Evolutionary conservation across 2,329 filamentous ascomycete species (phyloP).

Genomic region (Colletotrichum navitas): DNA sequence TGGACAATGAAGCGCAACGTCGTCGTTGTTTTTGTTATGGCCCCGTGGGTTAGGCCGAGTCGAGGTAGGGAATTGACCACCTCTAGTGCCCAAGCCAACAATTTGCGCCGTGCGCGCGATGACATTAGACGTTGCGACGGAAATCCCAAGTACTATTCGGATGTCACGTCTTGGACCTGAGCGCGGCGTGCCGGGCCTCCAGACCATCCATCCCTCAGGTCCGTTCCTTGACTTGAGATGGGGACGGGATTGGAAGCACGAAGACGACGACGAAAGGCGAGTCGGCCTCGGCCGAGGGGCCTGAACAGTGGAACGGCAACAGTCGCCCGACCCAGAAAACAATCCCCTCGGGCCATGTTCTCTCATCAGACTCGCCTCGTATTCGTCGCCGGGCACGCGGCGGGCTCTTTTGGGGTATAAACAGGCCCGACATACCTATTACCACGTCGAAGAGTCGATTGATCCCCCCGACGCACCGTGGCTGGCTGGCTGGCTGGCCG

Average conservation of each 20-base stretch:
- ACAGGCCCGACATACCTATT: slow-evolving; percentile 1
- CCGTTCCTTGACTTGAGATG: slow-evolving; percentile 14
- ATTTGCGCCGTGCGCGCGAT: slow-evolving; percentile 34
- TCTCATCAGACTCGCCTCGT: slow-evolving; percentile 23
- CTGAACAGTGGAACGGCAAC: slow-evolving; percentile 10
- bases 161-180: slow-evolving; percentile 17
- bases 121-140: slow-evolving; percentile 26
- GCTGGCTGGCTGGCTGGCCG: slow-evolving; percentile 33
- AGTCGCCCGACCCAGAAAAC: slow-evolving; percentile 17
- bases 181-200: slow-evolving; percentile 23
- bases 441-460: slow-evolving; percentile 9
- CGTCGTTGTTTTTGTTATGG: slow-evolving; percentile 25
- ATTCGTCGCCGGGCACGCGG: slow-evolving; percentile 23
- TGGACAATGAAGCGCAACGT: neutral
- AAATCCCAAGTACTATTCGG: slow-evolving; percentile 12
- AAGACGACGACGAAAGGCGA: neutral
- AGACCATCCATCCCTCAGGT: neutral
- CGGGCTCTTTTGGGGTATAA: slow-evolving; percentile 2
- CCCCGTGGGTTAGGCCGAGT: neutral
- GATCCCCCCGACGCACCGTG: slow-evolving; percentile 24
- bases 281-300: slow-evolving; percentile 12
- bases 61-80: slow-evolving; percentile 28
- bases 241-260: neutral
- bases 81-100: slow-evolving; percentile 37
- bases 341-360: slow-evolving; percentile 3